Base-by-base conservation (phyloP, 495 filamentous ascomycete genomes). In the Daldinia concentrica region DNA sequence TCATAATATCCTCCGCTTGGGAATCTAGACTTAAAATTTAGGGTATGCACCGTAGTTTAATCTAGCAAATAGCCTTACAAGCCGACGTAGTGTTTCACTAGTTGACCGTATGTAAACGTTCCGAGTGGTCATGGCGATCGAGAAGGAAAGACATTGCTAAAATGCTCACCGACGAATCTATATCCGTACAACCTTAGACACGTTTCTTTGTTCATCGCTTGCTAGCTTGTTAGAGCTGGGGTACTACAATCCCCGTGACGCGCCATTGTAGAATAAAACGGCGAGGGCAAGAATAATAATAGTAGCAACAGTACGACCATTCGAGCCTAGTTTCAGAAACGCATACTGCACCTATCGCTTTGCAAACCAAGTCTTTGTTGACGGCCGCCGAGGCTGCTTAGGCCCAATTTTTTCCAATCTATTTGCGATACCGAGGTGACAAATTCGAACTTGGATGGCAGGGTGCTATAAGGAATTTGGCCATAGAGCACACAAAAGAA, bases 371-470 rank as follows among this genome's bases (percentile, higher is more conserved):
- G n/a, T 57, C 27, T 37, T 32, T 32, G n/a, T 54, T 45, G 39
- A 57, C 9, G 50, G 36, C 29, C 54, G 62, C 22, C 45, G 48
- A 45, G 55, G 50, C 17, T 55, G 7, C n/a, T 30, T 37, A 15
- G 61, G 27, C 48, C 62, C 56, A 27, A 30, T 65, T 56, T 69
- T 61, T 60, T 30, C 2, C 14, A 70, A 65, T 61, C 68, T 71
- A 71, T 17, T 71, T 71, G 51, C 14, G 58, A 66, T 66, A 71
- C 68, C 68, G 68, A 71, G 62, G 57, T 34, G 37, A 61, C 60
- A 51, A 59, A 6, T 58, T n/a, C 8, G 6, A 58, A 30, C 22
- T 30, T 48, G 14, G 43, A 59, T 67, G 56, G 48, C 27, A 61
- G 15, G 15, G 36, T 61, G 50, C 34, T 19, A 66, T 52, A 24